Evolutionary conservation across 495 filamentous ascomycete species (phyloP).

Genomic region (Tuber magnatum): DNA sequence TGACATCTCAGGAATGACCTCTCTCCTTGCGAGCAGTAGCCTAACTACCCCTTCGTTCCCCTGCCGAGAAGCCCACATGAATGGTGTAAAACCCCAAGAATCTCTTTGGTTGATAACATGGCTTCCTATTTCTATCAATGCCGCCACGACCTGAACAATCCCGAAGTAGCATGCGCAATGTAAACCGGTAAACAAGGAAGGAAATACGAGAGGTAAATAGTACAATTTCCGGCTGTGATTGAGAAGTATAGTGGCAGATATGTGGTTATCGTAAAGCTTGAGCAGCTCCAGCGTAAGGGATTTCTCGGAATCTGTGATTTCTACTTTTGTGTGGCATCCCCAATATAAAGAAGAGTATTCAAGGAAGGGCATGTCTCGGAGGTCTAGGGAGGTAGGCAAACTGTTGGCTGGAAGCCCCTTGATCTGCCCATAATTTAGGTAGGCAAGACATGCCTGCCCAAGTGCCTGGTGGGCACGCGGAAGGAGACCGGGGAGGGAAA

Average conservation of each 20-base stretch:
- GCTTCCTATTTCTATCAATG: background rate
- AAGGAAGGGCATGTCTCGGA: background rate
- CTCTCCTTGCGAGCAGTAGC: background rate
- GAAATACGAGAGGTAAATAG: background rate
- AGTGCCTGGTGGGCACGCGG: no score
- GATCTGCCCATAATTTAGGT: background rate
- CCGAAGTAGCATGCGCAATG: no score
- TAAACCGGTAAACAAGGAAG: background rate
- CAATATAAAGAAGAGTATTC: background rate
- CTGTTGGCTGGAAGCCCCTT: background rate
- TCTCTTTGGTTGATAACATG: background rate
- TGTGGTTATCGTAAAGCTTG: background rate
- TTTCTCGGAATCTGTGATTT: background rate
- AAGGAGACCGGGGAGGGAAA: no score
- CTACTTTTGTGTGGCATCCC: background rate
- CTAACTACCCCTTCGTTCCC: background rate
- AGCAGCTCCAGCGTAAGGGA: background rate
- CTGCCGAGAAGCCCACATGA: background rate
- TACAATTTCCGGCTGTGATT: background rate
- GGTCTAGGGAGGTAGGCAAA: no score
- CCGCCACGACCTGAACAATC: background rate
- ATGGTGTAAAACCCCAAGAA: background rate
- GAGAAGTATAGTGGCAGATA: background rate
- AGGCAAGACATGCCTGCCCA: background rate
- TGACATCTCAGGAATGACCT: background rate